These are phyloP conservation scores for Corynascus novoguineensis DNA, from an alignment of 495 filamentous ascomycete species.

Conservation along the genomic window DNA sequence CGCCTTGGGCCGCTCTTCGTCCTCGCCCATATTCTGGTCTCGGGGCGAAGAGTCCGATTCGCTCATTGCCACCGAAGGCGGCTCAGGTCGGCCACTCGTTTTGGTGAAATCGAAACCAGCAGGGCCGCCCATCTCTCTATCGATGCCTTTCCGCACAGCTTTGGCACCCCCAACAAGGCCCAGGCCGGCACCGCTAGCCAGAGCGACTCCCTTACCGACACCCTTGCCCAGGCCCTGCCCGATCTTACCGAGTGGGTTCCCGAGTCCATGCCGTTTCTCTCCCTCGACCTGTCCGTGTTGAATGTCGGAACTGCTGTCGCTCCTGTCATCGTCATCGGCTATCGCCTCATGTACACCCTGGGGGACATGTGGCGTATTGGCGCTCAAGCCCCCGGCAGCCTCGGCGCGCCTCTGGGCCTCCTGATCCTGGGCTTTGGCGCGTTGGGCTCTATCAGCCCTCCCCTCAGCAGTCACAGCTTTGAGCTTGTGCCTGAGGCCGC, in stretches of 20 bases:
- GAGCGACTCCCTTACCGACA: constrained; percentile 38
- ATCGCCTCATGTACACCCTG: constrained; percentile 67
- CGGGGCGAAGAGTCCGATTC: constrained; percentile 4
- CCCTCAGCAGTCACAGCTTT: constrained; percentile 34
- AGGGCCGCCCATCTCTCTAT: constrained; percentile 48
- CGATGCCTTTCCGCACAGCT: constrained; percentile 59
- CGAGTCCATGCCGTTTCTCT: constrained; percentile 20
- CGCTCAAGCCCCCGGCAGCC: constrained; percentile 62
- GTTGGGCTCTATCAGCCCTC: constrained; percentile 46
- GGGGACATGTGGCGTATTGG: constrained; percentile 71
- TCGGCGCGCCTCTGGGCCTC: constrained; percentile 58
- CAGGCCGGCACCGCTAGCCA: constrained; percentile 32
- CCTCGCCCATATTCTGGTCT: constrained; percentile 8
- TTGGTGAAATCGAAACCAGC: constrained; percentile 48
- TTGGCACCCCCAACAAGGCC: constrained; percentile 45
- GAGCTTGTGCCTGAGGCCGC: constrained; percentile 42
- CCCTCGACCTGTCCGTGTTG: constrained; percentile 22
- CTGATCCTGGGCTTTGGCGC: constrained; percentile 48
- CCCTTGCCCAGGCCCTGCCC: constrained; percentile 32
- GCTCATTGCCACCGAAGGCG: not conserved
- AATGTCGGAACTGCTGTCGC: constrained; percentile 21
- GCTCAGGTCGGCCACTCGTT: not conserved
- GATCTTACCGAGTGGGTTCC: constrained; percentile 32
- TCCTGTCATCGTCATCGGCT: constrained; percentile 37
- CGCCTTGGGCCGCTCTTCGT: constrained; percentile 25